Conservation (phyloP, 345 rosid species). For the Heritiera fomes region DNA sequence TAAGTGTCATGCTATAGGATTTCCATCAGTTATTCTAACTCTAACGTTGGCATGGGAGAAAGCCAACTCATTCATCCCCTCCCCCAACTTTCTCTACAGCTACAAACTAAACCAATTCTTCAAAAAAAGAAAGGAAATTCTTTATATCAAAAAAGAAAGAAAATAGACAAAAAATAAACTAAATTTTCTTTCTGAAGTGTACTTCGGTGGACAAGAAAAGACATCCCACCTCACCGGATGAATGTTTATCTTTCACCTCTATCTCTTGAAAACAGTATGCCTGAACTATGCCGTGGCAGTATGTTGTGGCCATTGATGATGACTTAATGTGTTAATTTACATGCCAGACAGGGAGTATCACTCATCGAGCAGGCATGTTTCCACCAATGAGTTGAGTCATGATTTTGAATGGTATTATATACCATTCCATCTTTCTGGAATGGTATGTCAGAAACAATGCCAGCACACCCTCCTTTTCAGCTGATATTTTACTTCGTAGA, state of each 20-base stretch:
- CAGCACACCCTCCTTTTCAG: conserved; percentile 21
- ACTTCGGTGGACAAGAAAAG: conserved; percentile 9
- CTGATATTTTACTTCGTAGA: conserved; percentile 14
- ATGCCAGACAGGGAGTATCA: not conserved
- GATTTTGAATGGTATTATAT: not conserved
- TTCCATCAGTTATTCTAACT: not conserved
- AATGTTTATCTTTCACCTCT: conserved; percentile 9
- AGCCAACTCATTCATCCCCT: not conserved
- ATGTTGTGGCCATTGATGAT: conserved; percentile 1
- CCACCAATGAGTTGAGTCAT: conserved; percentile 20
- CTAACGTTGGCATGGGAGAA: not conserved
- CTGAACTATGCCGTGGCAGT: not conserved
- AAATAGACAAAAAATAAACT: not conserved
- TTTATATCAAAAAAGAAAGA: not conserved
- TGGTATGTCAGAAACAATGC: conserved; percentile 9
- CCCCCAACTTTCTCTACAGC: not conserved
- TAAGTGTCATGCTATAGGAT: conserved; percentile 2
- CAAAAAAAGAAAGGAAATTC: not conserved
- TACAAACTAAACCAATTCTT: not conserved
- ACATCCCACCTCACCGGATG: not conserved
- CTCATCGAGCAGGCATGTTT: not conserved
- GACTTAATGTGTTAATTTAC: not conserved
- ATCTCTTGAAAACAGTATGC: conserved; percentile 11
- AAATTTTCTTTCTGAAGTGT: not conserved
- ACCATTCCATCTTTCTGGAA: not conserved